A percentile compares a stretch with the other conserved stretches of the same genome.
Evolutionary conservation across 805 yeast genomes (phyloP).

Genomic region (Zygosaccharomyces bisporus): DNA sequence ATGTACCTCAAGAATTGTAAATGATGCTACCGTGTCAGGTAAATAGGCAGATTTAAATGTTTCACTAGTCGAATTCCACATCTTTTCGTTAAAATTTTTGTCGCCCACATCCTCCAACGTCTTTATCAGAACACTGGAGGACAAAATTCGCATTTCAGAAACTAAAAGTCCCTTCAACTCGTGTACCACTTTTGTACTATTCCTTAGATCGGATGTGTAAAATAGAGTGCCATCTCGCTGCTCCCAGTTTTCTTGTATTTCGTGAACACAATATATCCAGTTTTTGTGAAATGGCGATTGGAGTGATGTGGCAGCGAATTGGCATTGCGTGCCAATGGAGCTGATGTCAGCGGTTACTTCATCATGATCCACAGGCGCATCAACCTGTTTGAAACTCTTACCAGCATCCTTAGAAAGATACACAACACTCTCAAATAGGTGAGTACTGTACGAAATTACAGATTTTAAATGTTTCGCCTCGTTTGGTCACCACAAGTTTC

Average conservation of each 20-base stretch:
- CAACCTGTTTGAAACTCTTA: constrained; percentile 1
- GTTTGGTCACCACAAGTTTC: background rate
- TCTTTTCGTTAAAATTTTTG: constrained; percentile 27
- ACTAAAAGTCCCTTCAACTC: constrained; percentile 26
- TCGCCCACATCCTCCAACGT: constrained; percentile 34
- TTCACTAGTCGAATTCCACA: constrained; percentile 42
- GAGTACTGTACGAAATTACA: background rate
- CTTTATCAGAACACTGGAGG: constrained; percentile 25
- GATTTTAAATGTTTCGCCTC: background rate
- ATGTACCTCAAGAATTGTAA: constrained; percentile 26
- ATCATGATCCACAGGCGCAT: constrained; percentile 1
- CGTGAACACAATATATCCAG: constrained; percentile 25
- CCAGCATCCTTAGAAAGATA: constrained; percentile 3
- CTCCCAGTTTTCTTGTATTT: background rate
- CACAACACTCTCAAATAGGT: background rate
- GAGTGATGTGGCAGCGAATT: constrained; percentile 17
- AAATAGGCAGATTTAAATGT: constrained; percentile 41
- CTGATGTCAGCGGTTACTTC: background rate
- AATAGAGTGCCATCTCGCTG: background rate
- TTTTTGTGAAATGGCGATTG: constrained; percentile 17
- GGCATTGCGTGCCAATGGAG: constrained; percentile 11
- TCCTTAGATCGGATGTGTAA: constrained; percentile 48
- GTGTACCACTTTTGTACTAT: constrained; percentile 41
- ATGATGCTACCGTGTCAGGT: constrained; percentile 32
- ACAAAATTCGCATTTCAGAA: constrained; percentile 17